Base-by-base conservation (phyloP, 2,329 filamentous ascomycete species). In the Dactylonectria macrodidyma region DNA sequence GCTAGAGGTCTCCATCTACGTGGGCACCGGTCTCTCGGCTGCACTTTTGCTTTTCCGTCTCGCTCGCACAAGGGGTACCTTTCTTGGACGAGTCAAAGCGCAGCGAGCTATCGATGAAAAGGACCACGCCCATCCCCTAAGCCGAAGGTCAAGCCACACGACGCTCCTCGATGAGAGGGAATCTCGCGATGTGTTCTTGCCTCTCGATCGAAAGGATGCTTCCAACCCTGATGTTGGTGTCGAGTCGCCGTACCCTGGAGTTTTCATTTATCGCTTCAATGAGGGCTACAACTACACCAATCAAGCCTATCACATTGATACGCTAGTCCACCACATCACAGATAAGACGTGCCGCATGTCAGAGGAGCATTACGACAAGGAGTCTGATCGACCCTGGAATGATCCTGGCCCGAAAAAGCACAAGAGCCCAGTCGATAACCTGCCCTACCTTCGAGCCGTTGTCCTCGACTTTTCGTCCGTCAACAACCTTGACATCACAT, bases 381-480 rank as follows among this genome's bases (percentile, higher is more conserved):
- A 78, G 48, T 78, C 78, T 0, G 81, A 90, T 68, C 84, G 87
- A 1, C 84, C 87, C 0, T 90, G 88, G 88, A 89, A 88, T 71
- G 86, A 89, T 67, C 81, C 84, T 6, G 83, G 79, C 56, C 84
- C 80, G 65, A 79, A 62, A 73, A 77, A 58, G 36, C 68, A 59
- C 67, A 78, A 66, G 41, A 68, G 71, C 26, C 58, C 75, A 38
- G 69, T 70, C 16, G 77, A 80, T 36, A 73, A 75, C 12, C 79
- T 84, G 1, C 88, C 88, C 0, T 77, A 83, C 11, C 81, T 90
- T 16, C 83, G 83, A 5, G 88, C 89, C 5, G 71, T 91, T 9
- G 82, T 91, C 10, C 80, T 90, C 2, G 89, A 91, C 78, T 89
- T 88, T 73, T 85, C 86, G 0, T 82, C 87, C 1, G 86, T 90